A percentile compares a stretch with the other conserved stretches of the same genome.
Conservation (phyloP, 2,329 filamentous ascomycete species). For the Aspergillus aculeatinus region DNA sequence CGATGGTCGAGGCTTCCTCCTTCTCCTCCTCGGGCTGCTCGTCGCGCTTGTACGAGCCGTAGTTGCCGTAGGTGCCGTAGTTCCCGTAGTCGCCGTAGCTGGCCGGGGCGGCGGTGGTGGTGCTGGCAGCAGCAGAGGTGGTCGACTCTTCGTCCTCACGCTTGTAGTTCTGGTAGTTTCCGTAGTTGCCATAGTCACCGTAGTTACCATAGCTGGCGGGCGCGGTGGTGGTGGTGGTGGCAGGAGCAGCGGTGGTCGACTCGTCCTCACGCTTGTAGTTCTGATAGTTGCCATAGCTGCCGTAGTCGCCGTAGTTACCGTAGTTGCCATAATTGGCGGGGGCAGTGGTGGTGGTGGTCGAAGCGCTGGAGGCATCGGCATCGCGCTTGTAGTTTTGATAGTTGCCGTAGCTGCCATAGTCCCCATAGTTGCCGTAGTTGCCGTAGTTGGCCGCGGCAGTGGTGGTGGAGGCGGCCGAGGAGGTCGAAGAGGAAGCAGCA, state of each 20-base stretch:
- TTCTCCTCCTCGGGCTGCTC: background rate
- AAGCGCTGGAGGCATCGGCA: background rate
- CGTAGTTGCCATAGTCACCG: slow-evolving; percentile 15
- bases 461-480: background rate
- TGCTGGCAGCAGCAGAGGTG: background rate
- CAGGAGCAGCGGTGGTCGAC: background rate
- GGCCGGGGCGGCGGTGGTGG: background rate
- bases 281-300: slow-evolving; percentile 13
- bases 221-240: background rate
- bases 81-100: background rate
- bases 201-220: slow-evolving; percentile 12
- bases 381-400: slow-evolving; percentile 9
- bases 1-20: background rate
- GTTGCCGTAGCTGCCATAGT: slow-evolving; percentile 5
- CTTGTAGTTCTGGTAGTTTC: background rate
- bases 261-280: slow-evolving; percentile 5
- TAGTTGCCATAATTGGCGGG: slow-evolving; percentile 8
- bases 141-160: background rate
- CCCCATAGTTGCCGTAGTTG: slow-evolving; percentile 2
- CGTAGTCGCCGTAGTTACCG: slow-evolving; percentile 11
- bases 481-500: background rate
- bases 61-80: background rate
- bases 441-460: background rate
- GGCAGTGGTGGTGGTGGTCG: background rate
- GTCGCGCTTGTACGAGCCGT: background rate